Conservation (phyloP, 306 rosid species). For the Acacia acuminata region DNA sequence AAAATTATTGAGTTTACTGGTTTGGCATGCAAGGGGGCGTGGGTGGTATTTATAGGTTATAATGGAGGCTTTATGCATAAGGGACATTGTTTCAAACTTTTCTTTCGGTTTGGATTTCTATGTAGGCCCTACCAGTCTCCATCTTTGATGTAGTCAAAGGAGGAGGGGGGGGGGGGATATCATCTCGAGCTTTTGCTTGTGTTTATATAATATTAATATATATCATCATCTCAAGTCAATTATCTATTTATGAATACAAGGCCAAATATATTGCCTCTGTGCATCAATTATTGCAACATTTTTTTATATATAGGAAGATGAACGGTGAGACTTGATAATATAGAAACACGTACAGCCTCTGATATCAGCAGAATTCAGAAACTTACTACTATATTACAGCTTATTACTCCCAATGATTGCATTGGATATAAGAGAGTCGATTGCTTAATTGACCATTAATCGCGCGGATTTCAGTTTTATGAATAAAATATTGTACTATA, state of each 20-base stretch:
- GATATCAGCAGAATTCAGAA: neutral
- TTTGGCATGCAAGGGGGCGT: slow-evolving; percentile 33
- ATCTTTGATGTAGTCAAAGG: neutral
- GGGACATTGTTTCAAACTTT: neutral
- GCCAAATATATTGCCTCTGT: neutral
- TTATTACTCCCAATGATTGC: neutral
- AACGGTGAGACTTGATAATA: neutral
- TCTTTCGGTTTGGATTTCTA: slow-evolving; percentile 36
- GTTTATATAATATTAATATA: neutral
- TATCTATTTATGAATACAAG: neutral
- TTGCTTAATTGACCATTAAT: neutral
- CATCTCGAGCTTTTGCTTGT: neutral
- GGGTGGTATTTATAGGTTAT: slow-evolving; percentile 51
- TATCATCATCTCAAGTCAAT: neutral
- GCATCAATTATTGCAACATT: neutral
- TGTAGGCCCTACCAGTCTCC: neutral
- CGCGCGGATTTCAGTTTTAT: neutral
- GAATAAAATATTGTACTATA: neutral
- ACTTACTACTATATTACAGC: neutral
- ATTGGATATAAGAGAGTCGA: neutral
- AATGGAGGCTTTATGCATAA: neutral
- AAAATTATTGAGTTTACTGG: slow-evolving; percentile 20
- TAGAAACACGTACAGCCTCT: neutral
- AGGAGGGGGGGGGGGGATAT: neutral
- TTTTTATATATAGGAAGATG: neutral